These are phyloP conservation scores for Leccinum fuscescens DNA, from an alignment of 1,284 basidiomycete genomes.

Conservation along the genomic window DNA sequence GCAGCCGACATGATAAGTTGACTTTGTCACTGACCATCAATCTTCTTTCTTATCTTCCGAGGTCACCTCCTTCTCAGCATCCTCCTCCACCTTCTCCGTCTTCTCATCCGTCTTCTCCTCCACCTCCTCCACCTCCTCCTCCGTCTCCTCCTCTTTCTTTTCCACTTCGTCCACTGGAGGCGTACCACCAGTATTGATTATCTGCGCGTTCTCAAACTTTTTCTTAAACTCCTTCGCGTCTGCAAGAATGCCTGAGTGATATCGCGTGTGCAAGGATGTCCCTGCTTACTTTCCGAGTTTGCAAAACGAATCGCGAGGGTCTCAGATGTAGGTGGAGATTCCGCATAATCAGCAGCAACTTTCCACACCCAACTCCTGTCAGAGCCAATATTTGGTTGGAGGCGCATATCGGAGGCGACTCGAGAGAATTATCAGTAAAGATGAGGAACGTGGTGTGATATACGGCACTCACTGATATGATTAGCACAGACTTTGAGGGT, in stretches of 20 bases:
- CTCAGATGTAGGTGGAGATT: constrained; percentile 85
- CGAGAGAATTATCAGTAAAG: constrained; percentile 7
- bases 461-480: constrained; percentile 76
- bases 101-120: constrained; percentile 31
- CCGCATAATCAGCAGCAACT: constrained; percentile 92
- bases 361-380: constrained; percentile 99
- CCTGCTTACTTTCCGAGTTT: constrained; percentile 88
- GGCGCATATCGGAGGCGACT: constrained; percentile 91
- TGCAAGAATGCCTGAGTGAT: constrained; percentile 33
- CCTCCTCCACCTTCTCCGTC: constrained; percentile 29
- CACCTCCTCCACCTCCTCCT: constrained; percentile 33
- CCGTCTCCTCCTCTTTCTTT: constrained; percentile 33
- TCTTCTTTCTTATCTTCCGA: constrained; percentile 30
- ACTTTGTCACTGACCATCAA: constrained; percentile 13
- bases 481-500: constrained; percentile 99
- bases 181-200: constrained; percentile 52
- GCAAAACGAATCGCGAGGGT: constrained; percentile 98
- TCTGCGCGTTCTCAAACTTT: constrained; percentile 84
- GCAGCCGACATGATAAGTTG: constrained; percentile 5
- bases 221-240: constrained; percentile 88
- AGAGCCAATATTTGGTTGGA: constrained; percentile 97
- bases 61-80: constrained; percentile 27
- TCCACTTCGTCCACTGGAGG: constrained; percentile 32
- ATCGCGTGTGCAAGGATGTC: not conserved
- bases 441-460: not conserved